These are phyloP conservation scores for Pseudogymnoascus sp. DNA, from an alignment of 2,329 filamentous ascomycete genomes.

Conservation along the genomic window DNA sequence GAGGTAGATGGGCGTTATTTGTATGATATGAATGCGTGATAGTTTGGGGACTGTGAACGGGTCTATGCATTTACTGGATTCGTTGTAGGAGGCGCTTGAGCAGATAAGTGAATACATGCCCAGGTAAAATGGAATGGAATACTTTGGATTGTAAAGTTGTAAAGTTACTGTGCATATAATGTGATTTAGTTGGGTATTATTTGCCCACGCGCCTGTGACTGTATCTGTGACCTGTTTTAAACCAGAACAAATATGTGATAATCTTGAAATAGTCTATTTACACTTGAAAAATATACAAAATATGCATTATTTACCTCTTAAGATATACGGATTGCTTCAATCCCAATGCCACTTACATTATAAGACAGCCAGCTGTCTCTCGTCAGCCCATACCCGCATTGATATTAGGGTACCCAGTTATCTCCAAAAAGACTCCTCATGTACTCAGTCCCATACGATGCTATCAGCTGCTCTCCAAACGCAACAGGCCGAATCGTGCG, in stretches of 20 bases:
- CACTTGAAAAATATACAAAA: neutral
- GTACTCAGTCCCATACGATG: neutral
- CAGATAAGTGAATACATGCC: neutral
- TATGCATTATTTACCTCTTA: neutral
- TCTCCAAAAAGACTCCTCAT: neutral
- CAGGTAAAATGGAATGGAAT: neutral
- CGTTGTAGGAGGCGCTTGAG: neutral
- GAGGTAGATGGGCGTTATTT: conserved; percentile 5
- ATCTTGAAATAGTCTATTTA: neutral
- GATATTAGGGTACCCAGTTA: neutral
- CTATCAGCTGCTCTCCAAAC: neutral
- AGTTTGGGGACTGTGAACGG: neutral
- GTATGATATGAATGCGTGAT: conserved; percentile 1
- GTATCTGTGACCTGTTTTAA: too few species aligned
- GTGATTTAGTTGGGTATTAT: neutral
- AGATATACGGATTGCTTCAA: neutral
- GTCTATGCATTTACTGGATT: conserved; percentile 1
- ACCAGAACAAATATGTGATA: neutral
- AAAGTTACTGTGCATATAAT: neutral
- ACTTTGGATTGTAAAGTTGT: neutral
- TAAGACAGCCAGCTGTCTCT: neutral
- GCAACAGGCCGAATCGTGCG: neutral
- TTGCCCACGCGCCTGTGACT: too few species aligned
- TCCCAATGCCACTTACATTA: neutral
- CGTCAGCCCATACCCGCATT: too few species aligned